Percentiles rank a stretch among this genome's conserved stretches.
These are phyloP conservation scores for Salix arbutifolia DNA, from an alignment of 345 rosid species.

Conservation along the genomic window DNA sequence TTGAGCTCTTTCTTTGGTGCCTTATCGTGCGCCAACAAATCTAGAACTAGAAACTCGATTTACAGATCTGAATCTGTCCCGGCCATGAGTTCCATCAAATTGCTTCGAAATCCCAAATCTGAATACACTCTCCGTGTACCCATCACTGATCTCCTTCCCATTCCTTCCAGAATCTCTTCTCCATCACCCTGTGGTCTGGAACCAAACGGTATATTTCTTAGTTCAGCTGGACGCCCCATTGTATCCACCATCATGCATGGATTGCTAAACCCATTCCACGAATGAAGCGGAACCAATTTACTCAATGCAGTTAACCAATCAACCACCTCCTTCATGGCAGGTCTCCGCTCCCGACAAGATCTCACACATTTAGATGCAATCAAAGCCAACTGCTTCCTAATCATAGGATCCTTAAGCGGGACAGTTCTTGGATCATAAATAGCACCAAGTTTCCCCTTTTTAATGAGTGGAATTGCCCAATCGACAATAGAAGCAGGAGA, in stretches of 20 bases:
- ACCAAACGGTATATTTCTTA: constrained; percentile 25
- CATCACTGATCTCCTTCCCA: constrained; percentile 20
- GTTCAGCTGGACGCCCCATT: constrained; percentile 65
- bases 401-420: constrained; percentile 58
- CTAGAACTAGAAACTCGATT: constrained; percentile 37
- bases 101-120: constrained; percentile 68
- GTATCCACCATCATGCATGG: constrained; percentile 98
- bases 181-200: constrained; percentile 17
- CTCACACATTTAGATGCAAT: constrained; percentile 93
- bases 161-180: constrained; percentile 27
- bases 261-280: constrained; percentile 89
- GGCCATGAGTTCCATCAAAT: constrained; percentile 70
- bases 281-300: constrained; percentile 70
- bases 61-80: constrained; percentile 32
- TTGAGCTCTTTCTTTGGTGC: constrained; percentile 22
- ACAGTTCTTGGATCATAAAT: constrained; percentile 72
- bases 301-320: constrained; percentile 68
- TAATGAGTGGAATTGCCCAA: constrained; percentile 90
- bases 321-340: constrained; percentile 81
- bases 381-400: constrained; percentile 75
- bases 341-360: constrained; percentile 93
- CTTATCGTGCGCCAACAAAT: constrained; percentile 35
- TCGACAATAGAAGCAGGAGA: constrained; percentile 93
- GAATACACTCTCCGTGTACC: constrained; percentile 59
- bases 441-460: constrained; percentile 75